Base-by-base conservation (phyloP, 2,329 filamentous ascomycete species). In the Colletotrichum brevisporum region DNA sequence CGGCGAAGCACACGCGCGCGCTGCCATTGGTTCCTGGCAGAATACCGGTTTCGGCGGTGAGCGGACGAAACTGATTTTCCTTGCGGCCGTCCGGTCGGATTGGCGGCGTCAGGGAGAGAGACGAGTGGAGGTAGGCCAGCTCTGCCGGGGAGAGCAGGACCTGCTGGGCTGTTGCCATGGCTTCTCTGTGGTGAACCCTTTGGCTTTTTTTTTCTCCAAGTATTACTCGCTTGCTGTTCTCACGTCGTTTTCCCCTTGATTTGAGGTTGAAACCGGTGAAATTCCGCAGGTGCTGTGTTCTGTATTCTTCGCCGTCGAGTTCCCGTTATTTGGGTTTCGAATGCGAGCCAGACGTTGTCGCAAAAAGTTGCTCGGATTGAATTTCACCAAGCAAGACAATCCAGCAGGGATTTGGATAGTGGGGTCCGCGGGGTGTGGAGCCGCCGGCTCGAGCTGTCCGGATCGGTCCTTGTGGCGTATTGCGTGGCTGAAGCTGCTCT, bases 121-220 rank as follows among this genome's bases (percentile, higher is more conserved):
- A 95, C 72, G 89, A 90, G 86, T 97, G 94, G 59, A 98, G 90
- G 84, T 98, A 99, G 75, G 95, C 94, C 76, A 99, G 93, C 84
- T 99, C 96, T 76, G 96, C 94, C 55, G 96, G 95, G 62, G 95
- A 98, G 81, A 98, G 91, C 75, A 94, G 91, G 76, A 90, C 89
- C 82, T 90, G 89, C 76, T 90, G 89, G 75, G 81, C 85, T 39
- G 67, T 68, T 45, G 67, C 63, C 67, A 70, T 70, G 26, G 31
- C 43, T 57, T 41, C 43, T 36, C 4, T 10, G 31, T 36, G 31
- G 31, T 36, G 31, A 36, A 10, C 31, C 31, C 31, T 36, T 36
- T 36, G 8, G 5, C 8, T 36, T 36, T 36, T 36, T 36, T 10
- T 36, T 36, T 10, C 31, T 10, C 31, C 31, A 36, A 10, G 31